Base-by-base conservation (phyloP, 2,329 filamentous ascomycete genomes). In the Aspergillus tubingensis region DNA sequence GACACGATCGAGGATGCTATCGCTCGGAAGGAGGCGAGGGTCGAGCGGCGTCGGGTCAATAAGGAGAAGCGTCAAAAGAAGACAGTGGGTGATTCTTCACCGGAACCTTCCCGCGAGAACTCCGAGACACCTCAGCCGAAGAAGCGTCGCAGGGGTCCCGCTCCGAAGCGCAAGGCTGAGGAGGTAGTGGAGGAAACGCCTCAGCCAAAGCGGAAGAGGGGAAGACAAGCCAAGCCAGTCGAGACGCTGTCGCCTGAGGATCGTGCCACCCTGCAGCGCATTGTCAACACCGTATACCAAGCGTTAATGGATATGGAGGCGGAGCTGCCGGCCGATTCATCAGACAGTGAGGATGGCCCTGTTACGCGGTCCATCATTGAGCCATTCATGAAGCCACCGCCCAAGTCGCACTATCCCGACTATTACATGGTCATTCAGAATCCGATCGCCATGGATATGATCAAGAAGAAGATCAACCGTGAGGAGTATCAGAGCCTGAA, bases 401-500 rank as follows among this genome's bases (percentile, higher is more conserved):
- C 92, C 43, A 96, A 92, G 80, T 88, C 89, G 61, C 88, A 94
- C 61, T 99, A 96, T 73, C 90, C 92, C 25, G 93, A 98, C 74
- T 99, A 99, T 81, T 99, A 97, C 75, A 81, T 94, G 73, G 87
- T 97, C 76, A 99, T 99, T 75, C 86, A 89, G 72, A 89, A 88
- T 57, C 95, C 95, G 0, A 97, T 99, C 72, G 94, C 91, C 72
- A 96, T 98, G 90, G 95, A 96, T 68, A 88, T 92, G 75, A 96
- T 99, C 72, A 88, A 91, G 74, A 91, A 90, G 74, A 94, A 92
- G 82, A 96, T 99, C 80, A 97, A 96, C 81, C 94, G 91, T 77
- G 91, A 96, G 72, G 91, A 97, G 73, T 99, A 99, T 77, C 87
- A 86, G 68, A 90, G 85, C 70, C 79, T 97, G 62, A 87, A 86